Evolutionary conservation across 306 rosid species (phyloP).

Genomic region (Quercus berberidifolia): DNA sequence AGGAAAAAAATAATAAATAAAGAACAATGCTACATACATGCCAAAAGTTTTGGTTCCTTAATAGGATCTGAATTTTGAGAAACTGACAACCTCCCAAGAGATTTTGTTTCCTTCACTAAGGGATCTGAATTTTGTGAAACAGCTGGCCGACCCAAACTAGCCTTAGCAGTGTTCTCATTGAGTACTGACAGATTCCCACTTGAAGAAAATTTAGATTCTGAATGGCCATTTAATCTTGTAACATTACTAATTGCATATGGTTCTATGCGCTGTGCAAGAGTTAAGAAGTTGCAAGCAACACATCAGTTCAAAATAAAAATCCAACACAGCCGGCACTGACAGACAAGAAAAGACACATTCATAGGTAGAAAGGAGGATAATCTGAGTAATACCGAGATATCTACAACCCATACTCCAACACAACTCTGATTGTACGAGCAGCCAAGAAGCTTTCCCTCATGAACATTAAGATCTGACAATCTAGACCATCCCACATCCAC

Average conservation of each 20-base stretch:
- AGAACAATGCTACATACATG: conserved; percentile 58
- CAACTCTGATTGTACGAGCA: conserved; percentile 97
- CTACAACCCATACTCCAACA: conserved; percentile 99
- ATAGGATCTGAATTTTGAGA: conserved; percentile 81
- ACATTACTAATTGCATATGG: conserved; percentile 66
- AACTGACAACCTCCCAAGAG: conserved; percentile 88
- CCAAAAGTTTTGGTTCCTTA: conserved; percentile 71
- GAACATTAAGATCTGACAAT: conserved; percentile 95
- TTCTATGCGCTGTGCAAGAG: conserved; percentile 75
- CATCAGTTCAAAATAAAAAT: conserved; percentile 20
- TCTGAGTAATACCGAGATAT: conserved; percentile 69
- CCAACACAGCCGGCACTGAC: conserved; percentile 20
- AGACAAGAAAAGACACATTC: conserved; percentile 1
- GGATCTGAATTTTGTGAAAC: conserved; percentile 80
- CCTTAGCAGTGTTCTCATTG: conserved; percentile 63
- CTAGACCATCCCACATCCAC: conserved; percentile 98
- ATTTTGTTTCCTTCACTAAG: conserved; percentile 69
- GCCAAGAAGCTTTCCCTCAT: conserved; percentile 98
- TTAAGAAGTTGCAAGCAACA: conserved; percentile 20
- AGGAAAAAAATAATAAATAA: conserved; percentile 1
- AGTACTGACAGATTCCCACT: conserved; percentile 59
- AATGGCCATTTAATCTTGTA: conserved; percentile 66
- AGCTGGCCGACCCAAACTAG: conserved; percentile 52
- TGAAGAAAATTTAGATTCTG: conserved; percentile 67
- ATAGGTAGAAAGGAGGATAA: conserved; percentile 3